Evolutionary conservation across 2,329 filamentous ascomycete genomes (phyloP), one percentile per base, ranked within the genome.

Genomic region (Sporothrix sp.): DNA sequence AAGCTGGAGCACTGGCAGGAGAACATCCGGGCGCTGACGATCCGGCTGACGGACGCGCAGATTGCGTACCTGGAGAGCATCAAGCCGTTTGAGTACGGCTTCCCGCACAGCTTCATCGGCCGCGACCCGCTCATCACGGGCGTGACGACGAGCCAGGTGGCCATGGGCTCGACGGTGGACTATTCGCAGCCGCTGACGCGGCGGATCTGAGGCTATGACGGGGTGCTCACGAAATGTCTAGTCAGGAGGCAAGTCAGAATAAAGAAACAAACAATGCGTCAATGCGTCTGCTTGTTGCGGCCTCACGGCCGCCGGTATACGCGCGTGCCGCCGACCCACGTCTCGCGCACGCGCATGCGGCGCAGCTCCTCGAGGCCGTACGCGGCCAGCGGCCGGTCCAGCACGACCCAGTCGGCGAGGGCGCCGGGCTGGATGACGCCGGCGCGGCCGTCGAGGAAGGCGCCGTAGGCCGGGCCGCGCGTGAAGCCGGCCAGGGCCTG

Each of bases 321-420:
- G 48, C 56, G 66, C 59, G 58, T 70, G 0, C 82, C 83, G 3
- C 68, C 80, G 32, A 86, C 74, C 82, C 82, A 87, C 0, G 83
- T 86, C 68, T 85, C 82, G 54, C 66, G 70, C 2, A 86, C 81
- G 44, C 64, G 70, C 7, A 82, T 59, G 4, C 65, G 66, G 21
- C 78, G 72, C 49, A 85, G 58, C 11, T 69, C 68, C 52, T 82
- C 78, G 2, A 75, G 53, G 28, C 76, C 62, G 38, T 54, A 57
- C 0, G 59, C 66, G 49, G 76, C 73, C 0, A 84, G 59, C 39
- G 77, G 73, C 54, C 68, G 62, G 55, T 85, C 81, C 11, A 86
- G 63, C n/a, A 87, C 81, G 4, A 86, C 70, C 82, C 81, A 86
- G 62, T 86, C 83, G 0, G 82, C 83, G 61, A 78, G 78, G 1